These are phyloP conservation scores for Carex littledalei DNA, from an alignment of 176 grass and related monocot genomes.

Conservation along the genomic window DNA sequence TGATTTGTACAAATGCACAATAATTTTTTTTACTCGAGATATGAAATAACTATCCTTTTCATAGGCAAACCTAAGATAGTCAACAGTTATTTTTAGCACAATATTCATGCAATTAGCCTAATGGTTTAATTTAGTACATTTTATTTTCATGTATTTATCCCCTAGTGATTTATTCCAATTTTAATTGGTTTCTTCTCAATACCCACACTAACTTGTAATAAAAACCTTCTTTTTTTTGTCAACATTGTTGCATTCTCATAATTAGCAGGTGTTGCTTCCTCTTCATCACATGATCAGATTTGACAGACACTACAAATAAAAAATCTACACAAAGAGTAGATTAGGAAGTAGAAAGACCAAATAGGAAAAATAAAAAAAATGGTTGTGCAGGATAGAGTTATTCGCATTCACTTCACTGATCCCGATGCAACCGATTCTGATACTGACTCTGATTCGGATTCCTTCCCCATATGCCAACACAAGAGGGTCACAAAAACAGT, in stretches of 20 bases:
- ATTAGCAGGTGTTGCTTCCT: slow-evolving; percentile 13
- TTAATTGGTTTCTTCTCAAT: neutral
- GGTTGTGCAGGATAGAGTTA: neutral
- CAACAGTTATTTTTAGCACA: slow-evolving; percentile 5
- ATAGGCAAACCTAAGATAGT: slow-evolving; percentile 6
- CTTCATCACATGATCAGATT: slow-evolving; percentile 20
- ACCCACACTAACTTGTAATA: neutral
- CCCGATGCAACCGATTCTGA: slow-evolving; percentile 21
- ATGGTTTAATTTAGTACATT: neutral
- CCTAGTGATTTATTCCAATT: neutral
- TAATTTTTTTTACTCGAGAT: neutral
- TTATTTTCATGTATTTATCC: slow-evolving; percentile 2
- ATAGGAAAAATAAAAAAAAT: neutral
- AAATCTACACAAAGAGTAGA: neutral
- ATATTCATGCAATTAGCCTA: neutral
- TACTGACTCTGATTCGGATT: slow-evolving; percentile 1
- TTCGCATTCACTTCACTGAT: neutral
- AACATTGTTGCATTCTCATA: neutral
- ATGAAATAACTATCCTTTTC: neutral
- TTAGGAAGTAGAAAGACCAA: neutral
- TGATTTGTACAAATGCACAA: neutral
- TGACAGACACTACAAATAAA: neutral
- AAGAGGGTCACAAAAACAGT: too few species aligned
- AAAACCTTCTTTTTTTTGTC: neutral
- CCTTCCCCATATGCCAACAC: too few species aligned